Evolutionary conservation across 2,329 filamentous ascomycete genomes (phyloP).

Genomic region (Epichloe coenophiala): DNA sequence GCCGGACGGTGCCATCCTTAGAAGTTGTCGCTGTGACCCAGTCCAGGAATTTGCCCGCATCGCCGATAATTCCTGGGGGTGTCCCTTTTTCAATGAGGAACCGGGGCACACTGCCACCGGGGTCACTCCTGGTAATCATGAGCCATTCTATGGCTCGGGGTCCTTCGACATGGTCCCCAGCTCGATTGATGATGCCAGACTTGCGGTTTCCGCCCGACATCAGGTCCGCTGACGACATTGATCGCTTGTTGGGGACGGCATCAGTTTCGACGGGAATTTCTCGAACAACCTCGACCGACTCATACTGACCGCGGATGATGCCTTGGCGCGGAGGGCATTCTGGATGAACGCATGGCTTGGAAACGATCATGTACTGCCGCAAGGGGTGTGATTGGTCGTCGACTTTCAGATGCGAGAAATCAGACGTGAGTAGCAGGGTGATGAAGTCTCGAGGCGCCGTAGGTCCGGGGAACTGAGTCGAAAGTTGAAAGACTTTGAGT

Average conservation of each 20-base stretch:
- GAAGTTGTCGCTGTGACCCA: slow-evolving; percentile 43
- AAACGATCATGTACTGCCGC: slow-evolving; percentile 76
- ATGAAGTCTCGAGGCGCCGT: slow-evolving; percentile 83
- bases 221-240: slow-evolving; percentile 20
- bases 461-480: slow-evolving; percentile 80
- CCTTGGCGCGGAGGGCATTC: slow-evolving; percentile 56
- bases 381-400: slow-evolving; percentile 10
- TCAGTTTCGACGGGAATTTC: slow-evolving; percentile 52
- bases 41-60: slow-evolving; percentile 69
- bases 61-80: slow-evolving; percentile 67
- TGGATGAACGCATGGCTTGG: slow-evolving; percentile 68
- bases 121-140: slow-evolving; percentile 83
- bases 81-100: slow-evolving; percentile 89
- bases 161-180: slow-evolving; percentile 21
- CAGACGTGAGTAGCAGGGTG: slow-evolving; percentile 59
- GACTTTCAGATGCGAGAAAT: slow-evolving; percentile 29
- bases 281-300: slow-evolving; percentile 81
- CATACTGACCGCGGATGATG: slow-evolving; percentile 74
- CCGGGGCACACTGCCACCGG: slow-evolving; percentile 73
- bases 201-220: slow-evolving; percentile 15
- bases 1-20: slow-evolving; percentile 8
- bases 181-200: slow-evolving; percentile 5
- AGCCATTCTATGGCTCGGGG: slow-evolving; percentile 59
- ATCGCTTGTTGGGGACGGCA: slow-evolving; percentile 18
- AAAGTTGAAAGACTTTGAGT: slow-evolving; percentile 61